Evolutionary conservation across 2,329 filamentous ascomycete genomes (phyloP).

Genomic region (Hymenoscyphus linearis): DNA sequence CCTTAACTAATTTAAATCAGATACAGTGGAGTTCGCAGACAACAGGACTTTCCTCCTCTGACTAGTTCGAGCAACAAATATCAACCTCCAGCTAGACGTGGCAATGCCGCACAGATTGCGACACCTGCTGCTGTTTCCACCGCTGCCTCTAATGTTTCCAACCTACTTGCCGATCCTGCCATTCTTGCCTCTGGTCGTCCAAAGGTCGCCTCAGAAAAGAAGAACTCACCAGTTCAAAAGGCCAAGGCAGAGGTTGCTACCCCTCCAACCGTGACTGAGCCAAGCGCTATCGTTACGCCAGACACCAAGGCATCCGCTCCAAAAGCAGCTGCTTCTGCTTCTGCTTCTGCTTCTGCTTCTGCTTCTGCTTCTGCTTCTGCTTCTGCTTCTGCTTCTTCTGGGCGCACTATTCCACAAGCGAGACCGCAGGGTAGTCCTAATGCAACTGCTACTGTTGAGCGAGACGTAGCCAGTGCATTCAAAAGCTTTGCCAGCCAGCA

Average conservation of each 20-base stretch:
- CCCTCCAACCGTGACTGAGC: constrained; percentile 27
- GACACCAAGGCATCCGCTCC: constrained; percentile 24
- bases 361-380: too few species aligned
- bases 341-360: too few species aligned
- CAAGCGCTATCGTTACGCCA: constrained; percentile 22
- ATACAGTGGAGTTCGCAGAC: constrained; percentile 86
- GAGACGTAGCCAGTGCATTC: constrained; percentile 57
- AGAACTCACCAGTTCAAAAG: constrained; percentile 25
- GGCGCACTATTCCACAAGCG: constrained; percentile 27
- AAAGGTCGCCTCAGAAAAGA: constrained; percentile 31
- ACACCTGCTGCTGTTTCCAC: constrained; percentile 68
- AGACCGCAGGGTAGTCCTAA: constrained; percentile 40
- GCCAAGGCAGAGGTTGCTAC: constrained; percentile 25
- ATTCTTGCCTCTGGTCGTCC: constrained; percentile 80
- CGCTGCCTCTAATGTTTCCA: constrained; percentile 43
- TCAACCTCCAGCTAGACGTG: constrained; percentile 81
- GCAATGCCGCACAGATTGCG: constrained; percentile 69
- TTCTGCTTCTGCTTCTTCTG: constrained; percentile 36
- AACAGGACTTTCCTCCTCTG: constrained; percentile 66
- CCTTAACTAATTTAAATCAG: constrained; percentile 36
- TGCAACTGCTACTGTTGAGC: constrained; percentile 56
- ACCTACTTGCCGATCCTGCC: constrained; percentile 62
- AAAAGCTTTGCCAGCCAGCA: constrained; percentile 57
- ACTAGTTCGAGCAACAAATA: constrained; percentile 58
- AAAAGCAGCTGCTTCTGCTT: constrained; percentile 31